Conservation (phyloP, 2,329 filamentous ascomycete genomes). For the Aspergillus fumigatiaffinis region DNA sequence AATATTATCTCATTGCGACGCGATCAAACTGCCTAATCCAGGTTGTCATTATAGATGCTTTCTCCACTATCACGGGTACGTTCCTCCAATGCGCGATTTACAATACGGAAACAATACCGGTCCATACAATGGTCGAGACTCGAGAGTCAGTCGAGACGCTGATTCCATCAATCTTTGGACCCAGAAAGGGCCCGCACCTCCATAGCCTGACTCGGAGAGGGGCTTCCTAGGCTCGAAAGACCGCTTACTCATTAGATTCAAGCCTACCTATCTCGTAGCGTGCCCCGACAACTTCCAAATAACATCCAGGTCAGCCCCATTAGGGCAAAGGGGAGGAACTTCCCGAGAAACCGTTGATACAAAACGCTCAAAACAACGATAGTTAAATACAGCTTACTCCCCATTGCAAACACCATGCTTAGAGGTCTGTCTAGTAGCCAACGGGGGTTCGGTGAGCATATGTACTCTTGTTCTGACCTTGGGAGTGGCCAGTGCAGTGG, state of each 20-base stretch:
- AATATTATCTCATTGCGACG: background rate
- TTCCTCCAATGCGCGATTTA: background rate
- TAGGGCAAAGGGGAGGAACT: background rate
- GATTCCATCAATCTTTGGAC: background rate
- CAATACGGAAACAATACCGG: background rate
- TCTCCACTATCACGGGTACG: background rate
- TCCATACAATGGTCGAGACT: background rate
- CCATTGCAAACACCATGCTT: background rate
- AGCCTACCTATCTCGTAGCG: background rate
- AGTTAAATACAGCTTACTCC: background rate
- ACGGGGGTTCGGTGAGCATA: background rate
- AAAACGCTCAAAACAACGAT: background rate
- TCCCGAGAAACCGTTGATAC: background rate
- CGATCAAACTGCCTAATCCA: background rate
- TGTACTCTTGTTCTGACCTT: background rate
- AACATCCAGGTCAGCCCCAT: background rate
- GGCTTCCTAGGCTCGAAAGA: background rate
- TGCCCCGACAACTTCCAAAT: background rate
- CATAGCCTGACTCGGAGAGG: background rate
- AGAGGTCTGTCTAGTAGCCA: background rate
- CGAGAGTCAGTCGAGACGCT: background rate
- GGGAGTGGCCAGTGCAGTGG: too few relatives aligned
- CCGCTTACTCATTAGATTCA: background rate
- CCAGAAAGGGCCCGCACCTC: background rate
- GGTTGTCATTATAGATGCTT: background rate